These are phyloP conservation scores for Beauveria sp. DNA, from an alignment of 2,329 filamentous ascomycete genomes.

Conservation along the genomic window DNA sequence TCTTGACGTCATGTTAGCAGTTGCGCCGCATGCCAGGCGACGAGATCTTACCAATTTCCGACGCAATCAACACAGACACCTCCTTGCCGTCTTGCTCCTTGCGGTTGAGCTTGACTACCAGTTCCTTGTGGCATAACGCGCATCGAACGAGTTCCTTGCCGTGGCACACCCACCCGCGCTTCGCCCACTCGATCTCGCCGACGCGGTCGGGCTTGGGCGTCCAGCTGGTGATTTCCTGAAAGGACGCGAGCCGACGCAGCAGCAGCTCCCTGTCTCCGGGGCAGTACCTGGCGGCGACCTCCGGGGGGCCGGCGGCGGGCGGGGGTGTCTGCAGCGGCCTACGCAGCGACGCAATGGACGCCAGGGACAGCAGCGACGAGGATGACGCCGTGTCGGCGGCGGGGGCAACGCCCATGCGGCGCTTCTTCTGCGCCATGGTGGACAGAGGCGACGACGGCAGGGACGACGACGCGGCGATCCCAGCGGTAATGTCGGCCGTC, in stretches of 20 bases:
- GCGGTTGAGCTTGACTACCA: conserved; percentile 70
- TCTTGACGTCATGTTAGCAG: conserved; percentile 29
- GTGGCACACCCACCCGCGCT: conserved; percentile 82
- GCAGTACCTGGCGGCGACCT: conserved; percentile 60
- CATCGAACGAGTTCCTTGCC: conserved; percentile 80
- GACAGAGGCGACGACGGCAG: not conserved
- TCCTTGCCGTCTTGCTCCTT: conserved; percentile 50
- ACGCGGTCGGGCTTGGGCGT: conserved; percentile 82
- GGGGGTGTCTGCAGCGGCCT: conserved; percentile 9
- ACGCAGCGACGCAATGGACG: conserved; percentile 8
- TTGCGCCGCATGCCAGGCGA: too few relatives aligned
- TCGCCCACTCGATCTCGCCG: conserved; percentile 90
- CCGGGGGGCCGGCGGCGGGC: conserved; percentile 15
- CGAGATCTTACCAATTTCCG: conserved; percentile 44
- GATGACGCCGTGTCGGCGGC: not conserved
- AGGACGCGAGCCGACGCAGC: conserved; percentile 73
- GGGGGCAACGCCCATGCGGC: conserved; percentile 41
- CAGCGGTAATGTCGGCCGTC: conserved; percentile 3
- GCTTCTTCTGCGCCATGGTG: conserved; percentile 35
- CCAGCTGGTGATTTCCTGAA: conserved; percentile 87
- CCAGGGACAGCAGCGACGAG: conserved; percentile 20
- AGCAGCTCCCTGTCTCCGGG: conserved; percentile 84
- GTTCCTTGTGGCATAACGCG: conserved; percentile 73
- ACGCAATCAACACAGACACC: conserved; percentile 44
- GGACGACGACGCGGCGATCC: not conserved